Evolutionary conservation across 345 rosid species (phyloP), one percentile per base, ranked within the genome.

Genomic region (Ceriops decandra): DNA sequence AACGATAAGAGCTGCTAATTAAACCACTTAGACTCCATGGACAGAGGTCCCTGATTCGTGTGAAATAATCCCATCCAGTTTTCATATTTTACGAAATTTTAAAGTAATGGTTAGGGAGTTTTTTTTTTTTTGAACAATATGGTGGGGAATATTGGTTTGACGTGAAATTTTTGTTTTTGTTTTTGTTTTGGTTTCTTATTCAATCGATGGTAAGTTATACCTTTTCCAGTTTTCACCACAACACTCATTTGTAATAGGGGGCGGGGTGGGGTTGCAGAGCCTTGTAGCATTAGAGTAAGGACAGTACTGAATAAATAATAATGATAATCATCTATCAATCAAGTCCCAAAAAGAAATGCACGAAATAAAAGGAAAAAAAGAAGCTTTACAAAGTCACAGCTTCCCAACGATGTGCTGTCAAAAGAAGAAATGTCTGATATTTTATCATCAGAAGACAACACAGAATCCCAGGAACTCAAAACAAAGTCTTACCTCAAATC

Each of bases 381-480:
- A 27, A 60, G 63, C 68, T 65, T 76, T 67, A 75, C 71, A 52
- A 57, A 56, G 59, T 56, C 22, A 56, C 30, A 56, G 22, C 17
- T 22, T 56, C 26, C 17, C 10, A 67, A 56, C 71, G 74, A 77
- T 79, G 80, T 79, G 72, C 80, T 70, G 83, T 75, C 82, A 68
- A 72, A 77, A 69, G 75, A 71, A 72, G 82, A 79, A 80, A 75
- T 75, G 81, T 77, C 67, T 68, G 52, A 60, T 58, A 54, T 32
- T 52, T 52, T 70, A 17, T 66, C 47, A 66, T 30, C 67, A 75
- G 68, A 52, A 71, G 66, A 62, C 69, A 75, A 71, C 82, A 81
- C 79, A 68, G 31, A 61, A 28, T 70, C 80, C 80, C 71, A 79
- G 68, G 32, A 79, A 79, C 79, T 71, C 66, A 33, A 33, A 42